Conservation (phyloP, 202 grass and related monocot species). For the Saccharum hybrid region DNA sequence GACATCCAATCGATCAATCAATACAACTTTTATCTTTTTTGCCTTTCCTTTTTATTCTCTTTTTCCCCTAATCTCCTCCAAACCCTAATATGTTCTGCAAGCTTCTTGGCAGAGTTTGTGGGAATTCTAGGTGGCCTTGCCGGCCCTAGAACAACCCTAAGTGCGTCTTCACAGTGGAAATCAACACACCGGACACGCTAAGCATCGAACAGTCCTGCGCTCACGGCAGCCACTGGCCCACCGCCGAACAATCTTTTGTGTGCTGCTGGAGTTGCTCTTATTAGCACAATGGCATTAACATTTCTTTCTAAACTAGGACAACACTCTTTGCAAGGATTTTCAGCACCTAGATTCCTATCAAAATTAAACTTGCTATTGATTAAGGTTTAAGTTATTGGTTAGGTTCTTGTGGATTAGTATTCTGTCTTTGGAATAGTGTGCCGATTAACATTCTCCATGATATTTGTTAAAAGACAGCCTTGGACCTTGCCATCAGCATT, state of each 20-base stretch:
- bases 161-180: background rate
- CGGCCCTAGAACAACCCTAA: background rate
- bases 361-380: slow-evolving; percentile 2
- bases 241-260: background rate
- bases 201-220: background rate
- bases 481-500: background rate
- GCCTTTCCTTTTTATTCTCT: background rate
- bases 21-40: background rate
- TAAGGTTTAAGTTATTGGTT: slow-evolving; percentile 7
- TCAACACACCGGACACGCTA: background rate
- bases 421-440: slow-evolving; percentile 29
- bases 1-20: background rate
- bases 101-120: background rate
- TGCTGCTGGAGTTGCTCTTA: background rate
- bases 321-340: background rate
- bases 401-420: background rate
- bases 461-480: background rate
- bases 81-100: background rate
- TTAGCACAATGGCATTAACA: background rate
- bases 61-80: background rate
- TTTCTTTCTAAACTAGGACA: background rate
- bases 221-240: background rate
- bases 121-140: background rate
- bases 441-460: background rate
- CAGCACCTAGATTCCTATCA: background rate